Percentiles rank a stretch among this genome's conserved stretches.
Evolutionary conservation across 257 asterid species (phyloP).

Genomic region (Penstemon newberryi): DNA sequence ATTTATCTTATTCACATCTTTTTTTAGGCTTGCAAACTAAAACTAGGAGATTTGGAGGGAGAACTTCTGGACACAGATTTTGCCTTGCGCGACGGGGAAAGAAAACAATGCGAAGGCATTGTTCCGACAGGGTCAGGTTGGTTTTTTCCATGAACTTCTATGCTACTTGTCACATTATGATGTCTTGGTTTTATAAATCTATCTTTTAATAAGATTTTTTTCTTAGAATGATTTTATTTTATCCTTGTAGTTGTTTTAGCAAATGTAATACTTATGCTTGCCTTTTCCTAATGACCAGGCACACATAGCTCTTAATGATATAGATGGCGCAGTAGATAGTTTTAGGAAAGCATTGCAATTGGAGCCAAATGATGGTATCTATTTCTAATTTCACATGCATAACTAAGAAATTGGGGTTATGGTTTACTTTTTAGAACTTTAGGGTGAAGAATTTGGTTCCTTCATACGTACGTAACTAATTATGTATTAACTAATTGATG

Average conservation of each 20-base stretch:
- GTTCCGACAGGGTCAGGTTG: conserved; percentile 95
- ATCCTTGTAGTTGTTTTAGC: neutral
- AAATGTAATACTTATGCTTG: conserved; percentile 24
- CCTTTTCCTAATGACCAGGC: conserved; percentile 52
- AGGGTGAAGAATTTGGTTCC: too few relatives aligned
- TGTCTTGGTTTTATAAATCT: neutral
- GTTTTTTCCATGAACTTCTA: conserved; percentile 15
- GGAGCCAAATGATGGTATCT: conserved; percentile 90
- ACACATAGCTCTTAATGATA: conserved; percentile 77
- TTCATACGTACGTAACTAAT: too few relatives aligned
- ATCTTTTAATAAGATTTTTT: neutral
- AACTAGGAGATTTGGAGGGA: conserved; percentile 79
- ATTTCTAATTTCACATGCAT: neutral
- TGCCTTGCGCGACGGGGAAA: conserved; percentile 77
- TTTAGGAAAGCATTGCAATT: conserved; percentile 75
- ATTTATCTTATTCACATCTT: too few relatives aligned
- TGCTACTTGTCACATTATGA: neutral
- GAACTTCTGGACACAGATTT: conserved; percentile 88
- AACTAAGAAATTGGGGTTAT: too few relatives aligned
- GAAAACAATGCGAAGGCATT: conserved; percentile 89
- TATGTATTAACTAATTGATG: too few relatives aligned
- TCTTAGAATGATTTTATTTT: neutral
- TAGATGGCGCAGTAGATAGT: conserved; percentile 88
- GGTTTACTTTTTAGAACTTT: too few relatives aligned
- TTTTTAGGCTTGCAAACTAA: too few relatives aligned